These are phyloP conservation scores for Coemansia erecta DNA, from an alignment of 192 early-diverging fungal species.

Conservation along the genomic window DNA sequence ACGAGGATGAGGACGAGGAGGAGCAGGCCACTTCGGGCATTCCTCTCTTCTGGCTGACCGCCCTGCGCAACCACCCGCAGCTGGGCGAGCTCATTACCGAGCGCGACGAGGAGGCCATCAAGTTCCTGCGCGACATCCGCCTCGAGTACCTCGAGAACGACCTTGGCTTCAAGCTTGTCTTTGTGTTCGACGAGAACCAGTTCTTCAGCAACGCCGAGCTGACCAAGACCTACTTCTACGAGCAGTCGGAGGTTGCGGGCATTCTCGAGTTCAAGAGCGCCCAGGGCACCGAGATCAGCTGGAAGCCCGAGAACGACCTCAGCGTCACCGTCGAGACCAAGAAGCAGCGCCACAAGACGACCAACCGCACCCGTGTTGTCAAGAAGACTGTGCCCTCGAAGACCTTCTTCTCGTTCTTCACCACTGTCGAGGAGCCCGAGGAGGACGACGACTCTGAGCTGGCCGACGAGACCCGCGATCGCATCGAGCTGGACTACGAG, in stretches of 20 bases:
- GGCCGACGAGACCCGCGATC: slow-evolving; percentile 77
- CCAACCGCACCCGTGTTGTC: slow-evolving; percentile 97
- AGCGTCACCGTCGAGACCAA: slow-evolving; percentile 92
- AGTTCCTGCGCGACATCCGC: slow-evolving; percentile 87
- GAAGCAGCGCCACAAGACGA: slow-evolving; percentile 98
- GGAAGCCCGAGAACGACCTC: slow-evolving; percentile 98
- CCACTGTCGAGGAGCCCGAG: slow-evolving; percentile 69
- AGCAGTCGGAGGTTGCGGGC: slow-evolving; percentile 75
- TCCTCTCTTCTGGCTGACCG: slow-evolving; percentile 96
- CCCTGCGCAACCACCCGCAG: slow-evolving; percentile 80
- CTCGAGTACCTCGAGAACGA: slow-evolving; percentile 77
- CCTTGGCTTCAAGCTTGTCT: slow-evolving; percentile 94
- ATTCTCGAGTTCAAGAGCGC: slow-evolving; percentile 91
- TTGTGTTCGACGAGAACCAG: slow-evolving; percentile 85
- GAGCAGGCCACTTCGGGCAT: slow-evolving; percentile 62
- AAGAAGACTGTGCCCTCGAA: slow-evolving; percentile 95
- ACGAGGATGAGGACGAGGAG: slow-evolving; percentile 53
- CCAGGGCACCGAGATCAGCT: slow-evolving; percentile 85
- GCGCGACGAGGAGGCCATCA: slow-evolving; percentile 84
- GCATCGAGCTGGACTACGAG: slow-evolving; percentile 93
- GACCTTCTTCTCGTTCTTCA: slow-evolving; percentile 99
- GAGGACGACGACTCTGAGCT: slow-evolving; percentile 71
- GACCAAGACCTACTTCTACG: slow-evolving; percentile 92
- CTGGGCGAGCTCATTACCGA: slow-evolving; percentile 86
- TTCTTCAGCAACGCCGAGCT: slow-evolving; percentile 86